Evolutionary conservation across 73 alveolate genomes (phyloP), one percentile per base, ranked within the genome.

Genomic region (Paramecium biaurelia): DNA sequence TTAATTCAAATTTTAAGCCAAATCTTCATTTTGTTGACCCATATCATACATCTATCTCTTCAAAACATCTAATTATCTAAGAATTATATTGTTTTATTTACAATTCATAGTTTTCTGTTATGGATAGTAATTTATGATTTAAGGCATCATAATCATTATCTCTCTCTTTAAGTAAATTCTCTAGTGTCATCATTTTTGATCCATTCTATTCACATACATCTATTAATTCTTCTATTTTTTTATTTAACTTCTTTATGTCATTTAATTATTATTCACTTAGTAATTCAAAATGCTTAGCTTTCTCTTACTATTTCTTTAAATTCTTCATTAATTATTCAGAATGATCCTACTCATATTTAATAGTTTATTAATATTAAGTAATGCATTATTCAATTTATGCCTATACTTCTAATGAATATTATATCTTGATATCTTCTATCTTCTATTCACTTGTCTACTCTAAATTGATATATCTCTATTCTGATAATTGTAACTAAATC

Each of bases 11-110:
- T 74, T 37, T 7, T 34, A 32, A 30, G 59, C 57, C 21, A 74
- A n/a, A 9, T 79, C 90, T 26, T 79, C 90, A 47, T 79, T 79
- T 21, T 79, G 15, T 5, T 20, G 14, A 38, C 76, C 90, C 72
- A 79, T 79, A 79, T 79, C 90, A 32, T 41, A 42, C 90, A 79
- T 79, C 7, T 79, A 79, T 79, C 43, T 79, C 30, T 79, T 79
- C 6, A 79, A 23, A 18, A 63, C 56, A 24, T 79, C 90, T 10
- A 74, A 15, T 74, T 74, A 34, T 6, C 87, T 74, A 15, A 47
- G 5, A 74, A 14, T 74, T 37, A 37, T 14, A n/a, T 74, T 11
- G 2, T 18, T 18, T 74, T 11, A 38, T 6, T 5, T 79, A 79
- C 72, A 79, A 43, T 47, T 79, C 90, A 43, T 79, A 79, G 9